phyloP scores from a whole-genome alignment of 768 basidiomycete species.

The Dacryopinax spathularia region DNA sequence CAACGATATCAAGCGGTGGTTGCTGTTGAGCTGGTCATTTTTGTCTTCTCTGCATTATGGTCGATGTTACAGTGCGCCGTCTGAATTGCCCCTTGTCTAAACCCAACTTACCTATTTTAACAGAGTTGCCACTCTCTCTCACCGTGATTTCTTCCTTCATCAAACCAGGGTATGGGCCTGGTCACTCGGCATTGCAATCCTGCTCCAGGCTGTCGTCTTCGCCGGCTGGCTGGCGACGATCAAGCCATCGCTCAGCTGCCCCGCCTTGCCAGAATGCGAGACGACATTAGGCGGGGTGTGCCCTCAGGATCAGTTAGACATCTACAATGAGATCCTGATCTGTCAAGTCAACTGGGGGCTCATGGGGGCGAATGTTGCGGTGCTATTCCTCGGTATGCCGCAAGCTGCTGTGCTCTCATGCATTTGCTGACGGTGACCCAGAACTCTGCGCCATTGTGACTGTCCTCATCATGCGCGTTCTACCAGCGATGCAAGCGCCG shows the following conservation, averaged over 20 bases:
- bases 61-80: not conserved
- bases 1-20: not conserved
- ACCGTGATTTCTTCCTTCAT: not conserved
- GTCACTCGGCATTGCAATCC: not conserved
- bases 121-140: not conserved
- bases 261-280: not conserved
- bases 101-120: not conserved
- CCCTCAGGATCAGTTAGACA: not conserved
- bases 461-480: not conserved
- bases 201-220: not conserved
- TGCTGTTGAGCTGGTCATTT: not conserved
- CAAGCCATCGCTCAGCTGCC: not conserved
- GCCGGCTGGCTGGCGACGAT: not conserved
- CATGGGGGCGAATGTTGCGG: not conserved
- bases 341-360: constrained; percentile 1
- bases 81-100: not conserved
- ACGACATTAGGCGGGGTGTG: not conserved
- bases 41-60: not conserved
- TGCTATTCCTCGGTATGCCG: not conserved
- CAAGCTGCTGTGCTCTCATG: not conserved
- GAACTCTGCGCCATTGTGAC: not conserved
- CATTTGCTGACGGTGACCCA: not conserved
- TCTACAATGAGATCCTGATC: not conserved
- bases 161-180: not conserved
- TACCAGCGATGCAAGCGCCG: not conserved